phyloP scores from a whole-genome alignment of 2,329 filamentous ascomycete species.

The Colletotrichum caudatum region DNA sequence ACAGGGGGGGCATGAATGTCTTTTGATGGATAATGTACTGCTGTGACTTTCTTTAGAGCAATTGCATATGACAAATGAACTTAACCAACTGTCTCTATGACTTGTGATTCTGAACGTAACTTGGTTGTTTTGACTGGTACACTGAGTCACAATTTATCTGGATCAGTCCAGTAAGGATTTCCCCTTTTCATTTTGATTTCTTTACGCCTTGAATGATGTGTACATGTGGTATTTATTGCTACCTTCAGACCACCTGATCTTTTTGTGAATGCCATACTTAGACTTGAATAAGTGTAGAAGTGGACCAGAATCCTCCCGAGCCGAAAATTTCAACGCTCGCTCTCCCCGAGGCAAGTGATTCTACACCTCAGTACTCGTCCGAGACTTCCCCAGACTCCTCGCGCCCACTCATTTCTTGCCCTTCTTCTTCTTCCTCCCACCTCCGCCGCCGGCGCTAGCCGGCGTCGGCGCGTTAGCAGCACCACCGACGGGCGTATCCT shows the following conservation, averaged over 20 bases:
- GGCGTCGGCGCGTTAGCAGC: constrained; percentile 44
- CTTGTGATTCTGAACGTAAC: neutral
- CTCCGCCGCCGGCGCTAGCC: constrained; percentile 52
- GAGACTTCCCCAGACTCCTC: neutral
- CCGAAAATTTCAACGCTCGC: neutral
- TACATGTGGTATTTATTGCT: neutral
- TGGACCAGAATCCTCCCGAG: neutral
- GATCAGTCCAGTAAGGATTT: neutral
- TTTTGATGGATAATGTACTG: constrained; percentile 40
- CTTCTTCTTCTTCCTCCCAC: constrained; percentile 77
- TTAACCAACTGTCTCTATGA: neutral
- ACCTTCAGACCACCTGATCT: neutral
- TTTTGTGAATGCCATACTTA: neutral
- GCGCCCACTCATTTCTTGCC: constrained; percentile 70
- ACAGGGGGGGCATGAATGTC: constrained; percentile 39
- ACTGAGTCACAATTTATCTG: too few species aligned
- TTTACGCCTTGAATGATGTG: neutral
- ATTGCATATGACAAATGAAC: constrained; percentile 29
- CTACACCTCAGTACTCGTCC: neutral
- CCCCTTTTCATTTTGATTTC: neutral
- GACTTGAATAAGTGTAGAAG: neutral
- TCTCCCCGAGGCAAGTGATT: neutral
- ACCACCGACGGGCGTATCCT: constrained; percentile 44
- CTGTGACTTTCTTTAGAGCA: constrained; percentile 27
- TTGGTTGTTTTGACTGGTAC: neutral